These are phyloP conservation scores for Pseudocercospora fijiensis DNA, from an alignment of 2,329 filamentous ascomycete species.

Conservation along the genomic window DNA sequence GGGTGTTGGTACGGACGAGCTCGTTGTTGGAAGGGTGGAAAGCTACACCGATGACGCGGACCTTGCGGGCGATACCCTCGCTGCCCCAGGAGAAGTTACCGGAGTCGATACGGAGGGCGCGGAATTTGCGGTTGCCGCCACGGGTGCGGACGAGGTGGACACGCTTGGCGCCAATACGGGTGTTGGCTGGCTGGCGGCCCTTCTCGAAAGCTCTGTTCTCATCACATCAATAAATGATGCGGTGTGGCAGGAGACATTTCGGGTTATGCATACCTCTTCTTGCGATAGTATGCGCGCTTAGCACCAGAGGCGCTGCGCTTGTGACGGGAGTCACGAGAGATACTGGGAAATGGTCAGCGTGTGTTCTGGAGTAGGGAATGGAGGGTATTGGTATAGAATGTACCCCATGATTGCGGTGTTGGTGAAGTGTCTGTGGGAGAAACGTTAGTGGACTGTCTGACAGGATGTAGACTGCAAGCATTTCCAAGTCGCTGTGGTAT, in stretches of 20 bases:
- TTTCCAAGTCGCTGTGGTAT: neutral
- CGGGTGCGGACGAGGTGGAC: constrained; percentile 96
- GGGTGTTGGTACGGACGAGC: constrained; percentile 99
- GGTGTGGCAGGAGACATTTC: constrained; percentile 53
- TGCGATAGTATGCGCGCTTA: constrained; percentile 66
- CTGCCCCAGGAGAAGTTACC: constrained; percentile 99
- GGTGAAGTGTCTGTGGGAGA: constrained; percentile 24
- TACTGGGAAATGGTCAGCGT: constrained; percentile 60
- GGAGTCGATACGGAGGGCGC: constrained; percentile 94
- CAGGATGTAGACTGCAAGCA: neutral
- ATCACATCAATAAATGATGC: constrained; percentile 57
- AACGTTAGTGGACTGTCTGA: constrained; percentile 16
- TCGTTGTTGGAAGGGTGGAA: constrained; percentile 99
- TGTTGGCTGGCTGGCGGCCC: constrained; percentile 98
- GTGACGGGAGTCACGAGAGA: constrained; percentile 99
- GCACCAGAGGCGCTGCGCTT: constrained; percentile 99
- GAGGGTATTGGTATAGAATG: constrained; percentile 34
- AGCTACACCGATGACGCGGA: constrained; percentile 95
- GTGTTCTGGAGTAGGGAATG: constrained; percentile 13
- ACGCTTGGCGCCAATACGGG: constrained; percentile 96
- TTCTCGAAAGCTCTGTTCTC: constrained; percentile 98
- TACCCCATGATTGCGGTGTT: constrained; percentile 56
- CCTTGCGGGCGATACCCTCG: constrained; percentile 97
- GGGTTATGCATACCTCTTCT: constrained; percentile 61
- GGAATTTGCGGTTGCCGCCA: constrained; percentile 99